Conservation (phyloP, 23 red algal genomes). For the Agarophyton chilense region DNA sequence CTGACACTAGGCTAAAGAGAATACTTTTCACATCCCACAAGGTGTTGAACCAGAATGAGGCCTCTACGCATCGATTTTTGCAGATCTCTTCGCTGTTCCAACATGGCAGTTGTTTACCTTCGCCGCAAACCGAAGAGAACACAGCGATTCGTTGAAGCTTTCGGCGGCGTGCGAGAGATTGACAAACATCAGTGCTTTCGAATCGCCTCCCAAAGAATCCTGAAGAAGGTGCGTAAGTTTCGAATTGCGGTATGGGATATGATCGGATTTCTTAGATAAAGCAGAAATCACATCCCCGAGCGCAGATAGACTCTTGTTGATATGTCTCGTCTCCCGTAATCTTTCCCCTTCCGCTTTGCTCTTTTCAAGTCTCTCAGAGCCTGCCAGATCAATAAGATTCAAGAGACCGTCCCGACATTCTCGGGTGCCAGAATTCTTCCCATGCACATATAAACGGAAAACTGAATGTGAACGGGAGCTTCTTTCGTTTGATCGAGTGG, state of each 20-base stretch:
- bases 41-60: neutral
- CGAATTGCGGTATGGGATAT: conserved; percentile 91
- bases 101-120: conserved; percentile 98
- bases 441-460: conserved; percentile 89
- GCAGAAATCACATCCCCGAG: conserved; percentile 86
- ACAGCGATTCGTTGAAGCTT: conserved; percentile 89
- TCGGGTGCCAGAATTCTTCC: conserved; percentile 61
- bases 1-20: neutral
- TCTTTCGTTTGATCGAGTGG: conserved; percentile 83
- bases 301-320: conserved; percentile 92
- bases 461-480: conserved; percentile 92
- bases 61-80: conserved; percentile 55
- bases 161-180: conserved; percentile 84
- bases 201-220: conserved; percentile 94
- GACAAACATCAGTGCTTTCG: conserved; percentile 99
- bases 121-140: conserved; percentile 86
- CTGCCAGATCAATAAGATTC: conserved; percentile 98
- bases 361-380: conserved; percentile 82
- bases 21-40: neutral
- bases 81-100: conserved; percentile 78
- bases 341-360: conserved; percentile 80
- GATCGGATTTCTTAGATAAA: conserved; percentile 67
- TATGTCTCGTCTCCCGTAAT: conserved; percentile 84
- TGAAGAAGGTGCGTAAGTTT: conserved; percentile 97
- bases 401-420: conserved; percentile 69